Evolutionary conservation across 2,329 filamentous ascomycete species (phyloP), one percentile per base, ranked within the genome.

Genomic region (Pseudopithomyces chartarum): DNA sequence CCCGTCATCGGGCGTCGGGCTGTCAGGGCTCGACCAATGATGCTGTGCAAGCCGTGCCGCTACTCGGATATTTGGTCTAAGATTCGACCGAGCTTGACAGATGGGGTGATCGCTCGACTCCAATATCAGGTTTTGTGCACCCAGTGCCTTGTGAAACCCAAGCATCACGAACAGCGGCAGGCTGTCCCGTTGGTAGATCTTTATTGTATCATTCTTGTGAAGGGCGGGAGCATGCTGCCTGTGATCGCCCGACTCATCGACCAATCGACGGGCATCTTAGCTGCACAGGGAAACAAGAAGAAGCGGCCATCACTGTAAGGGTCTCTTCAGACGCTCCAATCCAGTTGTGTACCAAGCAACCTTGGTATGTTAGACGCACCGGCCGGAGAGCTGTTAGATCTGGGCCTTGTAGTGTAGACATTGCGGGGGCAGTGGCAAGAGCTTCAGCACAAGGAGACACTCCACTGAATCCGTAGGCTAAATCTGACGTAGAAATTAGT

Each of bases 21-120:
- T 45, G 36, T 23, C 19, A 26, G n/a, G 26, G 10, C 49, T 17
- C 34, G 13, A 23, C 45, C 13, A 34, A 19, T 20, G 29, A 54
- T 55, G 57, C 49, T 49, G 58, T 61, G 56, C 22, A 12, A 56
- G 40, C 48, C 48, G 52, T 55, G 47, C 53, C 55, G 55, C 52
- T 46, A 36, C n/a, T 42, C 52, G 52, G 55, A 32, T 40, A 32
- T 45, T 51, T 33, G 48, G 15, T 26, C 48, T n/a, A 42, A 26
- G n/a, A 33, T 42, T 42, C 48, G 33, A 43, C 33, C 48, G 20
- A 42, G 15, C n/a, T 34, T 29, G 47, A 51, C 47, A 46, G 39
- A 39, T 43, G 47, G 15, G 32, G 39, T 36, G 34, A 43, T 42
- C 46, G 19, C 20, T 50, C 26, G 34, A 49, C 29, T 43, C 34